Percentiles rank a stretch among this genome's conserved stretches.
phyloP scores from a whole-genome alignment of 371 early-diverging fungal species.

The Rhizomucor miehei region DNA sequence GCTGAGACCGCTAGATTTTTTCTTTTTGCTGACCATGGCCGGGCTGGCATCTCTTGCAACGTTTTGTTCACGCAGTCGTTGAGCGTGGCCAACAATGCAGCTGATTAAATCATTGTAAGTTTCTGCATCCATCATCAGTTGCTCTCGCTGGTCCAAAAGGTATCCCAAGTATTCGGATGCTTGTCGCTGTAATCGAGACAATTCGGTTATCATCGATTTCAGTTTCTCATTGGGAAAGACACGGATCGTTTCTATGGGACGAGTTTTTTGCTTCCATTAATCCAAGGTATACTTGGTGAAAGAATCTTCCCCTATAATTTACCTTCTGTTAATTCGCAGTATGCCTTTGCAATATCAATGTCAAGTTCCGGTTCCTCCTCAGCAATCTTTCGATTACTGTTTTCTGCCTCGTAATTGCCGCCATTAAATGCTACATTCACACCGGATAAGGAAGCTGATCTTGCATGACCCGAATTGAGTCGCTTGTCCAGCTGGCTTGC shows the following conservation, averaged over 20 bases:
- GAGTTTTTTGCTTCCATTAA: not conserved
- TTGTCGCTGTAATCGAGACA: conserved; percentile 55
- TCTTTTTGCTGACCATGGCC: conserved; percentile 48
- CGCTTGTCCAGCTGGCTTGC: too few relatives aligned
- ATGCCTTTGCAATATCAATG: conserved; percentile 51
- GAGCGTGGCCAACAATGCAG: conserved; percentile 71
- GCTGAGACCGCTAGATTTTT: conserved; percentile 27
- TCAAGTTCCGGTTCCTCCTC: conserved; percentile 47
- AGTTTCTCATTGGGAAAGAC: conserved; percentile 58
- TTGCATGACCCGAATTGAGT: conserved; percentile 3
- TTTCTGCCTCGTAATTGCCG: conserved; percentile 1
- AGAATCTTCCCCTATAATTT: too few relatives aligned
- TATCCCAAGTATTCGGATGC: conserved; percentile 62
- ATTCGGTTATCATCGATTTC: conserved; percentile 49
- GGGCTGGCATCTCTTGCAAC: conserved; percentile 46
- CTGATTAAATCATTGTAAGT: conserved; percentile 87
- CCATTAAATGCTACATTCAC: conserved; percentile 3
- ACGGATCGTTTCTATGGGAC: conserved; percentile 51
- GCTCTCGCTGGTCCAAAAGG: conserved; percentile 80
- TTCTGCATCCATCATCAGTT: conserved; percentile 84
- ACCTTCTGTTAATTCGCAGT: conserved; percentile 54
- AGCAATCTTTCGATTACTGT: conserved; percentile 14
- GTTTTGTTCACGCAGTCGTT: conserved; percentile 48
- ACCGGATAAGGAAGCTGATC: conserved; percentile 17
- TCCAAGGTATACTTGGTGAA: too few relatives aligned